Evolutionary conservation across 2,329 filamentous ascomycete genomes (phyloP).

Genomic region (Botrytis elliptica): DNA sequence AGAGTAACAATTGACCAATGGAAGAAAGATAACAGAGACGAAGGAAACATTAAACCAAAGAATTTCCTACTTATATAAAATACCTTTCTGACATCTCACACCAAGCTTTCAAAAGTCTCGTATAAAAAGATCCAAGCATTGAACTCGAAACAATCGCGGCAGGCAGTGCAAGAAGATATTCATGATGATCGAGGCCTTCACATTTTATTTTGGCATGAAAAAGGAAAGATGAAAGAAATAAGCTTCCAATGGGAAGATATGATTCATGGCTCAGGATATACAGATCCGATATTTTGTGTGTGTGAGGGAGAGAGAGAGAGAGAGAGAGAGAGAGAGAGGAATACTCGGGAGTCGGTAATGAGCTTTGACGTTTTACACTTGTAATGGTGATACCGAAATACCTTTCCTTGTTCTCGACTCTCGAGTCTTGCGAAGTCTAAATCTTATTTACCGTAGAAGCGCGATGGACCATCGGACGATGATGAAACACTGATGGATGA

Average conservation of each 20-base stretch:
- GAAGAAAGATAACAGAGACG: not conserved
- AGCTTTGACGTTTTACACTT: constrained; percentile 17
- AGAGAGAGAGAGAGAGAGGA: not conserved
- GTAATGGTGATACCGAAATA: not conserved
- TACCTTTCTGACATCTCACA: not conserved
- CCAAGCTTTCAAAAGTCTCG: not conserved
- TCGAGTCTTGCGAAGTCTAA: not conserved
- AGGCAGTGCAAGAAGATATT: not conserved
- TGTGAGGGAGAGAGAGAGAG: no score
- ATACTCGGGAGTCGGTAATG: not conserved
- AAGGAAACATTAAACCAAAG: not conserved
- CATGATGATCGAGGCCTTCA: not conserved
- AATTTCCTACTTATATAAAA: not conserved
- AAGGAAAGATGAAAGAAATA: not conserved
- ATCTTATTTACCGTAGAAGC: not conserved
- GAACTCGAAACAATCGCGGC: not conserved
- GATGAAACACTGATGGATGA: not conserved
- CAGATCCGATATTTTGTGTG: not conserved
- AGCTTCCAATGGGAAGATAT: not conserved
- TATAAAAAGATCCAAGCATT: constrained; percentile 4
- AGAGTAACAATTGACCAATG: not conserved
- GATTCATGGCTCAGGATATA: not conserved
- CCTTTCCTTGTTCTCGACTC: not conserved
- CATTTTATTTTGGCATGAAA: not conserved
- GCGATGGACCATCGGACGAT: not conserved